Conservation (phyloP, 345 rosid species). For the Eucalyptus fibrosa region DNA sequence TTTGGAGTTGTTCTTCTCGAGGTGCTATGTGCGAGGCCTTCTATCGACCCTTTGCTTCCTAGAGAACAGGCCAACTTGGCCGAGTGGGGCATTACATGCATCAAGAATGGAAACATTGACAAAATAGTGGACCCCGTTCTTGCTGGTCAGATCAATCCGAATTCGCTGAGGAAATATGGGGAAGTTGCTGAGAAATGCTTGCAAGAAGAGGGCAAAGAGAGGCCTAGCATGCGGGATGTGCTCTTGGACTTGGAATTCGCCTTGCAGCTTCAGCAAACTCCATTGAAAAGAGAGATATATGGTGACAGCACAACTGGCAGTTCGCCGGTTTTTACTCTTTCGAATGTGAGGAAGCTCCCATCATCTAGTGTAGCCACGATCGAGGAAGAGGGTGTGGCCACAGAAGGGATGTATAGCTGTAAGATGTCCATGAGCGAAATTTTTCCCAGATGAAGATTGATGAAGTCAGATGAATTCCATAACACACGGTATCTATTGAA, state of each 20-base stretch:
- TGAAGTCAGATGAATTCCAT: constrained; percentile 3
- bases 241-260: constrained; percentile 42
- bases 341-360: constrained; percentile 4
- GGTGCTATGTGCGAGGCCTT: constrained; percentile 41
- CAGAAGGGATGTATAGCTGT: background rate
- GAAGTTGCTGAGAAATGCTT: constrained; percentile 49
- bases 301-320: constrained; percentile 9
- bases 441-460: background rate
- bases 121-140: constrained; percentile 25
- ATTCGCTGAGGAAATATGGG: constrained; percentile 28
- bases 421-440: background rate
- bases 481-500: background rate
- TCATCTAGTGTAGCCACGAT: background rate
- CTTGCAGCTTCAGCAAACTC: constrained; percentile 21
- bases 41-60: constrained; percentile 12
- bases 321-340: background rate
- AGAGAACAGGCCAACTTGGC: constrained; percentile 39
- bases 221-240: constrained; percentile 55
- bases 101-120: constrained; percentile 18
- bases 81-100: constrained; percentile 23
- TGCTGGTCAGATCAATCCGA: constrained; percentile 17
- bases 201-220: constrained; percentile 24
- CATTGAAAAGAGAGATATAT: background rate
- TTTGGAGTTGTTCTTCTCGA: constrained; percentile 48
- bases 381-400: background rate